These are phyloP conservation scores for Amanita jacksonii DNA, from an alignment of 768 basidiomycete genomes.

Conservation along the genomic window DNA sequence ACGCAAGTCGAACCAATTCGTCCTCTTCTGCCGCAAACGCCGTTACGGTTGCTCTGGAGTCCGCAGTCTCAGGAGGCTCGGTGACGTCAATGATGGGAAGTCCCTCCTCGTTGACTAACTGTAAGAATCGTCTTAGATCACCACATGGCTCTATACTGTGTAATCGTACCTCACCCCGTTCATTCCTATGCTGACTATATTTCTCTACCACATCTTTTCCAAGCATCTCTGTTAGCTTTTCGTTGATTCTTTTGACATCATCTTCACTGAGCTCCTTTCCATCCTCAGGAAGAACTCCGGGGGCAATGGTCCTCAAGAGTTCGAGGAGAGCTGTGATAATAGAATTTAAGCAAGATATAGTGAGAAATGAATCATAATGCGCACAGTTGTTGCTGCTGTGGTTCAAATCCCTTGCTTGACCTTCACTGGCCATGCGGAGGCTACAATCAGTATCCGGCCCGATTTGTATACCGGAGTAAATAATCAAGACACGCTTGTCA, in stretches of 20 bases:
- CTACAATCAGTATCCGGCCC: too few relatives aligned
- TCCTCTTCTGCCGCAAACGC: conserved; percentile 28
- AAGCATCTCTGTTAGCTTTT: conserved; percentile 51
- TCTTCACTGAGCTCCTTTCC: conserved; percentile 31
- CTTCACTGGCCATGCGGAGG: conserved; percentile 2
- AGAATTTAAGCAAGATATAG: neutral
- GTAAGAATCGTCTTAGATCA: conserved; percentile 15
- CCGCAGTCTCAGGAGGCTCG: conserved; percentile 36
- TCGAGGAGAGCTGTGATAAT: conserved; percentile 28
- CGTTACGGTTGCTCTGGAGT: conserved; percentile 11
- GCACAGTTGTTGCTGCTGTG: conserved; percentile 23
- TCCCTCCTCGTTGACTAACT: conserved; percentile 72
- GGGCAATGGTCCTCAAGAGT: conserved; percentile 30
- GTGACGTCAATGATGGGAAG: conserved; percentile 72
- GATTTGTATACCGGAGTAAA: conserved; percentile 1
- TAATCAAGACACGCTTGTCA: neutral
- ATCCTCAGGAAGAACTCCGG: conserved; percentile 18
- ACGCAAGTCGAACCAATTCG: conserved; percentile 35
- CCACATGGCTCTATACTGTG: conserved; percentile 10
- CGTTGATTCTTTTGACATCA: conserved; percentile 43
- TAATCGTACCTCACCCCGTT: conserved; percentile 54
- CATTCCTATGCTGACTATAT: conserved; percentile 30
- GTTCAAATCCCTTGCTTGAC: conserved; percentile 17
- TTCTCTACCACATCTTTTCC: conserved; percentile 29
- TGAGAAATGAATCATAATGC: neutral